A percentile compares a stretch with the other conserved stretches of the same genome.
phyloP scores from a whole-genome alignment of 192 early-diverging fungal genomes.

The Coemansia sp. region DNA sequence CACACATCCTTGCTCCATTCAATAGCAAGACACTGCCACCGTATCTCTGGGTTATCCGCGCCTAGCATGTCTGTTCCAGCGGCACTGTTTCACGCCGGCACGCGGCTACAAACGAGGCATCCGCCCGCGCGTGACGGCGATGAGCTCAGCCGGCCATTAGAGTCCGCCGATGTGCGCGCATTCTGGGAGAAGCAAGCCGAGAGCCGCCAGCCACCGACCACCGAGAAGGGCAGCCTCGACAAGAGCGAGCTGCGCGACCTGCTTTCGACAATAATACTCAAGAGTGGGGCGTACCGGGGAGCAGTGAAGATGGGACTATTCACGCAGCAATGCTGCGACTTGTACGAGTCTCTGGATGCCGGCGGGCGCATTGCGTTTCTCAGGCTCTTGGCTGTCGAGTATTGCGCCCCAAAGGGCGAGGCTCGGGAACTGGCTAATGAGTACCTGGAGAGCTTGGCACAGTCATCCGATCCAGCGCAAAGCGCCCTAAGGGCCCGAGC shows the following conservation, averaged over 20 bases:
- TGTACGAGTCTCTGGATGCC: slow-evolving; percentile 56
- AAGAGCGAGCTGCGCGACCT: slow-evolving; percentile 18
- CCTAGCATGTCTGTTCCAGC: neutral
- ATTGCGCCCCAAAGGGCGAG: slow-evolving; percentile 49
- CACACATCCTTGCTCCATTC: neutral
- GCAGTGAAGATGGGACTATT: slow-evolving; percentile 51
- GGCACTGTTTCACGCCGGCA: slow-evolving; percentile 12
- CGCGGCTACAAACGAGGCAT: neutral
- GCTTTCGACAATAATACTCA: slow-evolving; percentile 45
- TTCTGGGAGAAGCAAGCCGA: slow-evolving; percentile 30
- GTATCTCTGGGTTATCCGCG: neutral
- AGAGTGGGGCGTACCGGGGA: slow-evolving; percentile 52
- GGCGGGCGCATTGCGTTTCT: slow-evolving; percentile 16
- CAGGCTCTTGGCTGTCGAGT: slow-evolving; percentile 29
- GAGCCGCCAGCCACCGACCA: neutral
- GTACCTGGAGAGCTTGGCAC: slow-evolving; percentile 12
- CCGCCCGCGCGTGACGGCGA: slow-evolving; percentile 40
- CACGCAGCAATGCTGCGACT: slow-evolving; percentile 58
- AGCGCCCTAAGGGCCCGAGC: slow-evolving; percentile 50
- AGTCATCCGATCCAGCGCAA: slow-evolving; percentile 17
- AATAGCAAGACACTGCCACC: neutral
- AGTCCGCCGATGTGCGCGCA: slow-evolving; percentile 34
- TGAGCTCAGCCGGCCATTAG: slow-evolving; percentile 47
- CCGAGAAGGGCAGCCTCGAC: neutral
- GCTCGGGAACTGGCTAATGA: slow-evolving; percentile 38